These are phyloP conservation scores for Blastobotrys terrestris DNA, from an alignment of 805 yeast genomes.

Conservation along the genomic window DNA sequence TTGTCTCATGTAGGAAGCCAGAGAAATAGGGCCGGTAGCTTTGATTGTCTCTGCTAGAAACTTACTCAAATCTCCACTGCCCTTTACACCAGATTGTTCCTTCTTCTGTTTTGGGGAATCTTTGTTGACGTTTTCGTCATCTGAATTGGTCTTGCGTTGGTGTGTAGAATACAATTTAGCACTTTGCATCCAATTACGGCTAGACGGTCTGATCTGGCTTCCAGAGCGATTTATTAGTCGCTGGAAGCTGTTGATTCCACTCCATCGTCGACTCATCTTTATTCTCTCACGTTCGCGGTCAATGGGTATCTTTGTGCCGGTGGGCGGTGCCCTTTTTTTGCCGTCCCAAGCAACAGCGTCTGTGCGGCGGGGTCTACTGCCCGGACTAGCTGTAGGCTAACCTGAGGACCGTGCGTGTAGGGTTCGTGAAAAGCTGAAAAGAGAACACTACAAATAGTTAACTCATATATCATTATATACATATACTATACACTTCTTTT, in stretches of 20 bases:
- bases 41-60: slow-evolving; percentile 33
- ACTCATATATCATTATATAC: background rate
- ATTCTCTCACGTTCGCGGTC: background rate
- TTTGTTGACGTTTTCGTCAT: background rate
- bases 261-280: background rate
- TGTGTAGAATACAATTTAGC: background rate
- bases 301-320: background rate
- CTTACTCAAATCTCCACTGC: background rate
- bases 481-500: slow-evolving; percentile 5
- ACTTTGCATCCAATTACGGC: background rate
- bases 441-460: too few relatives aligned
- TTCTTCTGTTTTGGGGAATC: background rate
- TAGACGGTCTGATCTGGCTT: background rate
- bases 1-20: slow-evolving; percentile 72
- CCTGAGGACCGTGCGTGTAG: background rate
- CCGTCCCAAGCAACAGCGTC: too few relatives aligned
- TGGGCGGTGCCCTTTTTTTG: too few relatives aligned
- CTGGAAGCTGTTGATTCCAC: background rate
- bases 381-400: too few relatives aligned
- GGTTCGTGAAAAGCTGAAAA: too few relatives aligned
- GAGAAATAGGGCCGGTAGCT: slow-evolving; percentile 70
- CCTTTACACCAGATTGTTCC: background rate
- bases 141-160: background rate
- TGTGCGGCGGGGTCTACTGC: too few relatives aligned
- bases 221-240: background rate